phyloP scores from a whole-genome alignment of 805 yeast species.

The Candida piceae region DNA sequence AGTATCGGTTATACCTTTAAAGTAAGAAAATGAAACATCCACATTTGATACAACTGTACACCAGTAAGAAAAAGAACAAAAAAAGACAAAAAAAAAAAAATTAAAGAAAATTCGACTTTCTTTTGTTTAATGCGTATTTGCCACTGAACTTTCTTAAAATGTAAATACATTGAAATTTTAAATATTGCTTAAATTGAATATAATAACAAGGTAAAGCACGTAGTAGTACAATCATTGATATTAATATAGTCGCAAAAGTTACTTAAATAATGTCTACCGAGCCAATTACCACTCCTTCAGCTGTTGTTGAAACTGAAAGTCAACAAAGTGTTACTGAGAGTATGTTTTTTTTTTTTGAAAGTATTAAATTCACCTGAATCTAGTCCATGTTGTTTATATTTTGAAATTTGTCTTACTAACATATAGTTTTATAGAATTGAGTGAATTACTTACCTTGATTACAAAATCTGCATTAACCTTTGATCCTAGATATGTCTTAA shows the following conservation, averaged over 20 bases:
- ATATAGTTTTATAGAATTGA: constrained; percentile 8
- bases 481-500: constrained; percentile 85
- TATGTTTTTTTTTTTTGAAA: constrained; percentile 8
- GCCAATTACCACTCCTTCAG: not conserved
- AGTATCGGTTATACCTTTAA: not conserved
- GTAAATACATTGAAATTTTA: no score
- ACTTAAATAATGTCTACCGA: constrained; percentile 1
- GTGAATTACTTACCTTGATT: constrained; percentile 20
- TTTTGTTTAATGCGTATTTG: not conserved
- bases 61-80: no score
- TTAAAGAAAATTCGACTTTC: no score
- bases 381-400: no score
- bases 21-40: no score
- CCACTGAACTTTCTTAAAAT: not conserved
- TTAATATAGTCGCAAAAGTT: no score
- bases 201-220: no score
- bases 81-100: no score
- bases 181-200: no score
- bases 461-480: constrained; percentile 42
- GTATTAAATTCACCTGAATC: no score
- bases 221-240: no score
- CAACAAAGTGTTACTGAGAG: constrained; percentile 6
- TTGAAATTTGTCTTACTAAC: no score
- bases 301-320: not conserved
- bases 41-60: not conserved